Conservation (phyloP, 176 grass and related monocot genomes). For the Rhynchospora tenuis region DNA sequence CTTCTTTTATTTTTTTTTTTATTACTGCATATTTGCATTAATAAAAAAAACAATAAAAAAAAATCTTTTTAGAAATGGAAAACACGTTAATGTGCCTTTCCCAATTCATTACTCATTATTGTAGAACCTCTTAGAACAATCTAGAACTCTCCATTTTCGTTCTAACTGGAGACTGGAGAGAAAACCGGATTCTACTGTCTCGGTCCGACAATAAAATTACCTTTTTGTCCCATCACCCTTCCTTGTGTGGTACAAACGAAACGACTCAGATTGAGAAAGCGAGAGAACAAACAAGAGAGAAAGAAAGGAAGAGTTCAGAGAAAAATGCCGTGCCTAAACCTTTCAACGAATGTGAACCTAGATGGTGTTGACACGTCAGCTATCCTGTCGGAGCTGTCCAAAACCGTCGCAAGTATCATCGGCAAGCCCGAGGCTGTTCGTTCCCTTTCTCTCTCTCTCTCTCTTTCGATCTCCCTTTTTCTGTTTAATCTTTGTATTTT, state of each 20-base stretch:
- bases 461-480: not conserved
- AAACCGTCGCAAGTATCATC: constrained; percentile 66
- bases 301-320: not conserved
- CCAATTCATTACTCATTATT: too few species aligned
- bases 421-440: constrained; percentile 88
- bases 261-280: not conserved
- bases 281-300: not conserved
- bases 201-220: not conserved
- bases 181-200: not conserved
- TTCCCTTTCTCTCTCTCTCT: not conserved
- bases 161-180: not conserved
- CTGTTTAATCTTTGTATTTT: not conserved
- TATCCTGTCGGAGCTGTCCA: constrained; percentile 62
- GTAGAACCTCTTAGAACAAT: too few species aligned
- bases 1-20: too few species aligned
- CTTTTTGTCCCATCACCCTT: not conserved
- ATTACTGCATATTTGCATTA: too few species aligned
- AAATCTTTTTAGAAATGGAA: too few species aligned
- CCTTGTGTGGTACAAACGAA: constrained; percentile 4
- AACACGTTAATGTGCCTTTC: too few species aligned
- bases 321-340: constrained; percentile 80
- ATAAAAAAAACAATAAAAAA: too few species aligned
- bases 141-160: not conserved
- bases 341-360: constrained; percentile 80
- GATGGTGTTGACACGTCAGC: constrained; percentile 73